phyloP scores from a whole-genome alignment of 805 yeast genomes.

The Candida michaelii region DNA sequence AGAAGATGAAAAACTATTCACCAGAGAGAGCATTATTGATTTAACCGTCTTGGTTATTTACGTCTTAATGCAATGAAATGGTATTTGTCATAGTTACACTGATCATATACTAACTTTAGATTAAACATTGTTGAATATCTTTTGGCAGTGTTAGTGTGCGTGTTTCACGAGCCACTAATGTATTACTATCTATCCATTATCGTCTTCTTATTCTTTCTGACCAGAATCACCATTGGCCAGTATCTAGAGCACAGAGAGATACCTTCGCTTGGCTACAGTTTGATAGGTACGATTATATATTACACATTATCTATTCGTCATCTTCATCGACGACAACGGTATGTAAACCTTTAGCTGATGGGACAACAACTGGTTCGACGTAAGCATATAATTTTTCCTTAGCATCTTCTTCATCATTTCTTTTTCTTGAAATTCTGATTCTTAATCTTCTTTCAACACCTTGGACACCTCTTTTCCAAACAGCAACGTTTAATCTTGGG shows the following conservation, averaged over 20 bases:
- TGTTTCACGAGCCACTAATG: too few relatives aligned
- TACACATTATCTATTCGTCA: constrained; percentile 20
- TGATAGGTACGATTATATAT: too few relatives aligned
- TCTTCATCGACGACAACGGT: constrained; percentile 87
- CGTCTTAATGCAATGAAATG: constrained; percentile 53
- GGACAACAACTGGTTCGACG: constrained; percentile 96
- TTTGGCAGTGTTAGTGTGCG: too few relatives aligned
- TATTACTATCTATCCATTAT: too few relatives aligned
- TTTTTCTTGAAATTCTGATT: constrained; percentile 98
- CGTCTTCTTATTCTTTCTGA: too few relatives aligned
- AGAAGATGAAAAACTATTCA: constrained; percentile 33
- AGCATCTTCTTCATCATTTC: constrained; percentile 99
- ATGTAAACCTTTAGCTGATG: constrained; percentile 95
- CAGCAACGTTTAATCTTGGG: constrained; percentile 96
- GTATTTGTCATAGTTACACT: constrained; percentile 92
- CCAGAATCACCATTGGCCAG: too few relatives aligned
- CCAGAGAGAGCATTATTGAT: constrained; percentile 37
- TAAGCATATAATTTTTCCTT: constrained; percentile 95
- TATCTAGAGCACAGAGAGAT: too few relatives aligned
- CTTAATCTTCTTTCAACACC: constrained; percentile 98
- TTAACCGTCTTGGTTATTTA: constrained; percentile 55
- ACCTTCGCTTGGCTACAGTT: too few relatives aligned
- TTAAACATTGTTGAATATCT: too few relatives aligned
- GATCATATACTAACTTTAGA: constrained; percentile 30
- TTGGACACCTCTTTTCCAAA: constrained; percentile 99